Evolutionary conservation across 2,329 filamentous ascomycete species (phyloP).

Genomic region (Aspergillus sp.): DNA sequence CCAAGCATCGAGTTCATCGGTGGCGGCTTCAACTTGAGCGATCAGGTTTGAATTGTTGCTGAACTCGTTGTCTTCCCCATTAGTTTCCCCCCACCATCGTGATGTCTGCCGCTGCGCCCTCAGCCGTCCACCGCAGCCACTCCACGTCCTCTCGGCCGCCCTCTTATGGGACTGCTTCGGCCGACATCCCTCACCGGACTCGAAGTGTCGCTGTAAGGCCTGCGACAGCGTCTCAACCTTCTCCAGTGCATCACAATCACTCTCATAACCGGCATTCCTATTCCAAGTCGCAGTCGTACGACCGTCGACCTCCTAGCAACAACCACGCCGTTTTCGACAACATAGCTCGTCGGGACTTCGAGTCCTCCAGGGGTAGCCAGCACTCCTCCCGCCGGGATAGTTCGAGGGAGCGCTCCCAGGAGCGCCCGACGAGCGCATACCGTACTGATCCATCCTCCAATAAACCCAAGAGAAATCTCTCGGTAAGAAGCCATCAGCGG

Average conservation of each 20-base stretch:
- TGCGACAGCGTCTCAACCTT: constrained; percentile 37
- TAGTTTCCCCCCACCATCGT: constrained; percentile 18
- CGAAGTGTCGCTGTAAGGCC: constrained; percentile 47
- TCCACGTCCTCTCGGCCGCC: constrained; percentile 49
- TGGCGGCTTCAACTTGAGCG: constrained; percentile 11
- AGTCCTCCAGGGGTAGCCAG: constrained; percentile 66
- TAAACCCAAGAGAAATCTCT: constrained; percentile 41
- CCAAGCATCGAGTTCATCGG: constrained; percentile 13
- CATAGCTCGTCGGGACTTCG: constrained; percentile 69
- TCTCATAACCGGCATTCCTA: constrained; percentile 33
- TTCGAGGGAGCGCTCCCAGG: constrained; percentile 59
- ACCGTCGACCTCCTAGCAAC: constrained; percentile 48
- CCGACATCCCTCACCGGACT: constrained; percentile 47
- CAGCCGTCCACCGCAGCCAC: constrained; percentile 51
- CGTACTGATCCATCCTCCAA: constrained; percentile 57
- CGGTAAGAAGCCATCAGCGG: constrained; percentile 42
- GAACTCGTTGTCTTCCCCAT: constrained; percentile 4
- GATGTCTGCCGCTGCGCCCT: constrained; percentile 49
- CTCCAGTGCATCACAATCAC: constrained; percentile 31
- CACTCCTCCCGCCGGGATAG: constrained; percentile 62
- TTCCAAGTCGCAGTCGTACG: constrained; percentile 44
- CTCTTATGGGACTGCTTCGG: constrained; percentile 40
- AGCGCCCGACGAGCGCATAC: constrained; percentile 42
- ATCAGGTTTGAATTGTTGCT: constrained; percentile 15
- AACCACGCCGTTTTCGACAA: constrained; percentile 51